Evolutionary conservation across 345 rosid species (phyloP), one percentile per base, ranked within the genome.

Genomic region (Brassica nigra): DNA sequence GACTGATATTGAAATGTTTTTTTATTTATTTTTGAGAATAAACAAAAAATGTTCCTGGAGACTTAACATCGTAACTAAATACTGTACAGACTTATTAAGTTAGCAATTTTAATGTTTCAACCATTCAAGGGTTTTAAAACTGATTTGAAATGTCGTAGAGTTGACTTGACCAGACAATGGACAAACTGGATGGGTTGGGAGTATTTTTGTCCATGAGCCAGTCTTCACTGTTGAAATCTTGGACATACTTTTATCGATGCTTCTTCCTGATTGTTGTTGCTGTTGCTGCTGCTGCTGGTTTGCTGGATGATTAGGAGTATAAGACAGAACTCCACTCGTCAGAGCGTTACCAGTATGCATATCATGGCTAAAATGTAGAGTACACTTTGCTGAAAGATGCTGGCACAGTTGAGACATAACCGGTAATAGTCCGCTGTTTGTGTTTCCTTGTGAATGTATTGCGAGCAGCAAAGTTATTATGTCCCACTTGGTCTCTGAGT

Each of bases 141-240:
- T 72, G 4, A 20, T 18, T 5, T 2, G 14, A 27, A 5, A 54
- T 18, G 68, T 42, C 7, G 33, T 16, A 49, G 57, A 66, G 58
- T 29, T 31, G 15, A 57, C 67, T 28, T 54, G 68, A 66, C 68
- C 68, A 37, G 59, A 23, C 16, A 54, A 15, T 8, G 63, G 34
- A 29, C 11, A 33, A 34, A 37, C 3, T 52, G 68, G 61, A 66
- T 20, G 12, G 16, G 47, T 59, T 3, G 11, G 8, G 39, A n/a
- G 23, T 18, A 12, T 39, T 4, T 10, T 16, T 39, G n/a, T 67
- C 63, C 82, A 73, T 57, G 55, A 79, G 82, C 69, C 69, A 73
- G 8, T 73, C 73, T 79, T 79, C 78, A 33, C 66, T 8, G 29
- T 73, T 61, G 16, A 72, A 57, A 1, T 49, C 57, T 49, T 15